A percentile compares a stretch with the other conserved stretches of the same genome.
phyloP scores from a whole-genome alignment of 1,139 yeast species.

The Geotrichum klebahnii region DNA sequence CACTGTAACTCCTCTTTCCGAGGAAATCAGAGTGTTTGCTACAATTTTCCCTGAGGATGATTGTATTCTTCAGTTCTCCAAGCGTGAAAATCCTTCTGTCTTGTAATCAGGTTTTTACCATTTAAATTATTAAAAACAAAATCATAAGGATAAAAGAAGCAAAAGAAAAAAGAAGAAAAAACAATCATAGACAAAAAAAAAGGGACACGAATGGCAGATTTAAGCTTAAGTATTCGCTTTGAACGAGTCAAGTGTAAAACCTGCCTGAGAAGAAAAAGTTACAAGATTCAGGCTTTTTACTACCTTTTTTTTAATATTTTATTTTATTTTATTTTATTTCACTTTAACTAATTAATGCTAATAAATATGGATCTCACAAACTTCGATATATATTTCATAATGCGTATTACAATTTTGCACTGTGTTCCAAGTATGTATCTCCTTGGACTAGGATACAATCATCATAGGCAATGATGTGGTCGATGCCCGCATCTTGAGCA shows the following conservation, averaged over 20 bases:
- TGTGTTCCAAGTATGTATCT: constrained; percentile 46
- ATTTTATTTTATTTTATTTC: neutral
- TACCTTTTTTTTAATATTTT: too few relatives aligned
- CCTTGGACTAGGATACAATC: constrained; percentile 71
- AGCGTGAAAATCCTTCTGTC: constrained; percentile 29
- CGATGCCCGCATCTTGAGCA: constrained; percentile 39
- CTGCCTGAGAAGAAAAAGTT: too few relatives aligned
- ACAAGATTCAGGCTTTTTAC: too few relatives aligned
- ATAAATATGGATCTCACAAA: too few relatives aligned
- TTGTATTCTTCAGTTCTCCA: constrained; percentile 68
- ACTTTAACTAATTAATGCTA: neutral
- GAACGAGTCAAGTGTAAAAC: too few relatives aligned
- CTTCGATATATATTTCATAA: too few relatives aligned
- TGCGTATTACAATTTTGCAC: neutral
- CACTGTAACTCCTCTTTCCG: constrained; percentile 75
- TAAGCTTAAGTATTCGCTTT: too few relatives aligned
- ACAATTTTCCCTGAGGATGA: constrained; percentile 97
- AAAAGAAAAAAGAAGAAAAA: neutral
- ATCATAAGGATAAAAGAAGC: neutral
- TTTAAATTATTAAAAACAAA: neutral
- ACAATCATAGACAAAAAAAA: neutral
- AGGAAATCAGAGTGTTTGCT: constrained; percentile 91
- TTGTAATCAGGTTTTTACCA: constrained; percentile 3
- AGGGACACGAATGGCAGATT: too few relatives aligned
- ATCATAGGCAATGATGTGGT: constrained; percentile 52